Conservation (phyloP, 345 rosid genomes). For the Euphorbia tirucalli region DNA sequence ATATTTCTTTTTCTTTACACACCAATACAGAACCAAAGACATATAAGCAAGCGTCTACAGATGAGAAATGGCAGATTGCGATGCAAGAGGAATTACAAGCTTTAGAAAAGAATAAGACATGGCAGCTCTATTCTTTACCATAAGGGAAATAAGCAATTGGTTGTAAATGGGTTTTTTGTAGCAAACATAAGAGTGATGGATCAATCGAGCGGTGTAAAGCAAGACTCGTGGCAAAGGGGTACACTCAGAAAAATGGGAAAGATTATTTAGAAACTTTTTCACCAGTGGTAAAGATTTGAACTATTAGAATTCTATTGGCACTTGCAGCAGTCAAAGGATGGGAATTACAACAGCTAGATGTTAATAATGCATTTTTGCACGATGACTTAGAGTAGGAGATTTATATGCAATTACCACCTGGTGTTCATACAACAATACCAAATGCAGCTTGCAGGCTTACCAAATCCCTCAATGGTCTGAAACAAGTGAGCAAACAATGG, state of each 20-base stretch:
- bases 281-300: not conserved
- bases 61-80: too few relatives aligned
- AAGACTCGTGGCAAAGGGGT: too few relatives aligned
- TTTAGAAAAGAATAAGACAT: not conserved
- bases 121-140: not conserved
- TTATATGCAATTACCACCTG: not conserved
- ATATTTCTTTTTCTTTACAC: not conserved
- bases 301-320: not conserved
- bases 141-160: not conserved
- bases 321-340: not conserved
- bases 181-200: too few relatives aligned
- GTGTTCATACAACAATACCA: not conserved
- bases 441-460: not conserved
- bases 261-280: not conserved
- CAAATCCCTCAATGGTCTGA: not conserved
- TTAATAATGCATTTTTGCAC: not conserved
- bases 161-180: not conserved
- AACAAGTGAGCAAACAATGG: not conserved
- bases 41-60: too few relatives aligned
- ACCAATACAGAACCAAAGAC: not conserved
- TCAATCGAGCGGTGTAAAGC: too few relatives aligned
- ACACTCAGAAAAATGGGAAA: not conserved
- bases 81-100: not conserved
- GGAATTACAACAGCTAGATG: not conserved
- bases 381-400: not conserved